A percentile compares a stretch with the other conserved stretches of the same genome.
Conservation (phyloP, 345 rosid genomes). For the Cardamine chenopodiifolia region DNA sequence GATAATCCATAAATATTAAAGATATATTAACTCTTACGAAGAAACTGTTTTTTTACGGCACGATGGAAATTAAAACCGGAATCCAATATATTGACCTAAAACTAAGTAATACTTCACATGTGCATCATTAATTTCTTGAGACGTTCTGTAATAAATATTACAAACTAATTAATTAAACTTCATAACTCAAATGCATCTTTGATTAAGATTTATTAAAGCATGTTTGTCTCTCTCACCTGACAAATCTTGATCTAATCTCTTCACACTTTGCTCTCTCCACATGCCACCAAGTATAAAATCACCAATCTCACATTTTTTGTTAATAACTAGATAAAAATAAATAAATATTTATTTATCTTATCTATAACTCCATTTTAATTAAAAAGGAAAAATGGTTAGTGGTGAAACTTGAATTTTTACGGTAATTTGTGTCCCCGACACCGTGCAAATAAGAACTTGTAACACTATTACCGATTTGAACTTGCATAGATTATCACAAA, state of each 20-base stretch:
- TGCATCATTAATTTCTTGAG: slow-evolving; percentile 26
- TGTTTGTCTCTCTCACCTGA: slow-evolving; percentile 38
- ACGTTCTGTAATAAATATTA: slow-evolving; percentile 12
- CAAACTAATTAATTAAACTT: no score
- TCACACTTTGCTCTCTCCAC: slow-evolving; percentile 22
- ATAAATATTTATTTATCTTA: neutral
- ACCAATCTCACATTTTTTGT: slow-evolving; percentile 11
- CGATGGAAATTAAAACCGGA: slow-evolving; percentile 28
- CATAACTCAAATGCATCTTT: slow-evolving; percentile 26
- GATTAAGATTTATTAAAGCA: slow-evolving; percentile 36
- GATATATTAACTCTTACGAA: neutral
- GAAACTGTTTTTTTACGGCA: slow-evolving; percentile 39
- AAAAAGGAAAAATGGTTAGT: neutral
- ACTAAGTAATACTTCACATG: slow-evolving; percentile 32
- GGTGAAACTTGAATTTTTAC: slow-evolving; percentile 40
- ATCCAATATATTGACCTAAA: slow-evolving; percentile 22
- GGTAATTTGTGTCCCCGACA: slow-evolving; percentile 46
- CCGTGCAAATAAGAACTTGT: slow-evolving; percentile 45
- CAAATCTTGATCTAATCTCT: slow-evolving; percentile 31
- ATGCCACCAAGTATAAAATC: slow-evolving; percentile 11
- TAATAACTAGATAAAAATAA: neutral
- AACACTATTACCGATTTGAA: slow-evolving; percentile 39
- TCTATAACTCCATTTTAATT: neutral
- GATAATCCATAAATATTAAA: slow-evolving; percentile 11
- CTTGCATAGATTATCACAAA: slow-evolving; percentile 30